A percentile compares a stretch with the other conserved stretches of the same genome.
Evolutionary conservation across 2,329 filamentous ascomycete genomes (phyloP).

Genomic region (Fusarium mexicanum): DNA sequence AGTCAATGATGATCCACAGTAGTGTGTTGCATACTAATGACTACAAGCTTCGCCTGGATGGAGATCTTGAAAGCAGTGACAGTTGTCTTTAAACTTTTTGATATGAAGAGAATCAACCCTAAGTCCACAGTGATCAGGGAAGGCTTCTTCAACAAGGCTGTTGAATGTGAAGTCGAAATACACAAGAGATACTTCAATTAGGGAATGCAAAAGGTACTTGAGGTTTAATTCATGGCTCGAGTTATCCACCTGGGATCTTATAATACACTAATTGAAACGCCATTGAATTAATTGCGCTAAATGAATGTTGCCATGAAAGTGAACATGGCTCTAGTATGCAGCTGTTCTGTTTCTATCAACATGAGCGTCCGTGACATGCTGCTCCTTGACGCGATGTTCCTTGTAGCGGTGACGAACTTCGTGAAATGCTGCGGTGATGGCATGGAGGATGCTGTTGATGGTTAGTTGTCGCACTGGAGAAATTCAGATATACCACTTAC

Average conservation of each 20-base stretch:
- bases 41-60: background rate
- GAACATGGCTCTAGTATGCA: background rate
- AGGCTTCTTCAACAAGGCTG: background rate
- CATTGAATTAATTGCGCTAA: rapidly evolving
- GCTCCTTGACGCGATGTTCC: background rate
- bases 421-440: slow-evolving; percentile 16
- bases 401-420: slow-evolving; percentile 2
- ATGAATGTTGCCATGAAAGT: no score
- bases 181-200: background rate
- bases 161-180: background rate
- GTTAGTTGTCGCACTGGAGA: background rate
- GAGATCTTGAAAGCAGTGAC: background rate
- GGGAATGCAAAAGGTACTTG: background rate
- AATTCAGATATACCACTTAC: background rate
- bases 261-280: no score
- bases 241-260: background rate
- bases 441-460: background rate
- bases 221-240: background rate
- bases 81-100: background rate
- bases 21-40: background rate
- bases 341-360: background rate
- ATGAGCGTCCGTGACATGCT: background rate
- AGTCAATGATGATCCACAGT: background rate
- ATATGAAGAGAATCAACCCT: background rate
- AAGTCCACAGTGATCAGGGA: background rate